Base-by-base conservation (phyloP, 768 basidiomycete species). In the Suillus fuscotomentosus region DNA sequence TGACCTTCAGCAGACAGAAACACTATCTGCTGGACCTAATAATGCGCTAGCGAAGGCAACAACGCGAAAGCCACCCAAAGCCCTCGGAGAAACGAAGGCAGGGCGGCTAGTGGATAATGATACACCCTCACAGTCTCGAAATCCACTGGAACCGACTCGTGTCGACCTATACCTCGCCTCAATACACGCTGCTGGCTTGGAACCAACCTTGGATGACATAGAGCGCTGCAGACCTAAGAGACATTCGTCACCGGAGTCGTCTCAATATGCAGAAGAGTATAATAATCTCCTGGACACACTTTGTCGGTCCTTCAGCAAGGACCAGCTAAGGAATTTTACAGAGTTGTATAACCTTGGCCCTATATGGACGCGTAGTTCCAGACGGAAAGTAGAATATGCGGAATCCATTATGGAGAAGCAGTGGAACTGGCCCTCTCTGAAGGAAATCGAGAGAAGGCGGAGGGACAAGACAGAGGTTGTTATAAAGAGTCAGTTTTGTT, bases 341-440 rank as follows among this genome's bases (percentile, higher is more conserved):
- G 73, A 78, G 62, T 69, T 84, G 48, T 87, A 87, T 68, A 78
- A 78, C 22, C 70, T 87, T 34, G 71, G 76, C 8, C 67, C 70
- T 8, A 71, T 69, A 61, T 78, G 72, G 76, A 70, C 73, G 8
- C 75, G 75, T 48, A 70, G 66, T 5, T 75, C 70, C 51, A 71
- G 73, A 57, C 79, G 72, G 51, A 86, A 84, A 69, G 69, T 73
- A 63, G 70, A 78, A 43, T 77, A 75, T 68, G 84, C 82, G 47
- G 78, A 78, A 53, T 76, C 79, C 56, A 86, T 92, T 65, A 81
- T 92, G 34, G 86, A 90, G 72, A 76, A 82, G 64, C 77, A 80
- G 63, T 94, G 91, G 91, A 79, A 78, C 34, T 92, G 89, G 89
- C 86, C 87, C 7, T 84, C 87, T 34, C 71, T 90, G 61, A 75